Conservation (phyloP, 495 filamentous ascomycete species). For the Xylaria nigripes region DNA sequence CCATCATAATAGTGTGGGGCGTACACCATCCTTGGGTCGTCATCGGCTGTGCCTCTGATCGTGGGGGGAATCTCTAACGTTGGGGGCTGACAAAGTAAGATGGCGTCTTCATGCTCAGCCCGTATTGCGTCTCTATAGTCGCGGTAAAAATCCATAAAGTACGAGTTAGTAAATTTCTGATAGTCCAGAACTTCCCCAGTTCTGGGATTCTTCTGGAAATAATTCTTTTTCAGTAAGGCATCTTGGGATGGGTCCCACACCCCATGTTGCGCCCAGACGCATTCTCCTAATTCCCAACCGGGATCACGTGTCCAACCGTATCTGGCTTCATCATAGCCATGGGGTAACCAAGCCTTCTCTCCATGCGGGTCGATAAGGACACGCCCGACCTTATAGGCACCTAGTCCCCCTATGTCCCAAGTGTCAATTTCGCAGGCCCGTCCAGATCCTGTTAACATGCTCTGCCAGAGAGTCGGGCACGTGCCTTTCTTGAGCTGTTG, state of each 20-base stretch:
- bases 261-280: constrained; percentile 93
- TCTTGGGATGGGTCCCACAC: constrained; percentile 84
- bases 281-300: constrained; percentile 84
- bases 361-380: constrained; percentile 83
- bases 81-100: constrained; percentile 87
- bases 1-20: constrained; percentile 96
- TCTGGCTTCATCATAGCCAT: constrained; percentile 68
- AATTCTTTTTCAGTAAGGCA: constrained; percentile 71
- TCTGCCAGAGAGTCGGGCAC: constrained; percentile 90
- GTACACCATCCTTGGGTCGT: constrained; percentile 84
- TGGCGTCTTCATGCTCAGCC: constrained; percentile 63
- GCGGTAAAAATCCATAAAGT: constrained; percentile 81
- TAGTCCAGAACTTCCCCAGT: constrained; percentile 69
- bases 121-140: constrained; percentile 66
- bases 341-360: constrained; percentile 72
- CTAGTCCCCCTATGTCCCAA: constrained; percentile 89
- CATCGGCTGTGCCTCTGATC: constrained; percentile 80
- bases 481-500: constrained; percentile 92
- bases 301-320: constrained; percentile 89
- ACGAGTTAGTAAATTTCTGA: constrained; percentile 76
- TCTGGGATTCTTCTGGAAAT: constrained; percentile 69
- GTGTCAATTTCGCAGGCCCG: constrained; percentile 80
- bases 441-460: constrained; percentile 82
- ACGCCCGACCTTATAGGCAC: constrained; percentile 79
- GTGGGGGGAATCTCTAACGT: constrained; percentile 84